A percentile compares a stretch with the other conserved stretches of the same genome.
These are phyloP conservation scores for Psidium guajava DNA, from an alignment of 345 rosid genomes.

Conservation along the genomic window DNA sequence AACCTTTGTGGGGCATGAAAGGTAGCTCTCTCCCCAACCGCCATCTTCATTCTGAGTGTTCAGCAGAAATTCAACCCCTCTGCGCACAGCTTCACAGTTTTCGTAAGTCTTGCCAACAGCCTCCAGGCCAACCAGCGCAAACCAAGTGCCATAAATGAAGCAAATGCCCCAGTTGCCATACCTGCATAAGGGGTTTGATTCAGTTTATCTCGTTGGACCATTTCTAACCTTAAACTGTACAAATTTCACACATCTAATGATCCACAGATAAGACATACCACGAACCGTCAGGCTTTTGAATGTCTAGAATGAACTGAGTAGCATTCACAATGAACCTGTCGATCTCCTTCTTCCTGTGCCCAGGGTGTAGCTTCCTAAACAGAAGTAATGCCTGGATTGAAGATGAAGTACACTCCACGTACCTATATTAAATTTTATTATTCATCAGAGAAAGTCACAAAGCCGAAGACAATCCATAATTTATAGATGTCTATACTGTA, in stretches of 20 bases:
- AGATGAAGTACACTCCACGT: constrained; percentile 46
- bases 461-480: neutral
- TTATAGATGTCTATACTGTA: neutral
- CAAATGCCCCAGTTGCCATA: constrained; percentile 57
- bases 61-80: constrained; percentile 35
- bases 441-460: neutral
- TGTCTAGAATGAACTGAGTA: constrained; percentile 15
- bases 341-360: constrained; percentile 33
- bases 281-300: constrained; percentile 44
- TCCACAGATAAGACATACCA: constrained; percentile 15
- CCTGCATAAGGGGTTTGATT: neutral
- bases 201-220: neutral
- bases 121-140: constrained; percentile 30
- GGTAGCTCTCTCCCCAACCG: constrained; percentile 56
- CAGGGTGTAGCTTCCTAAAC: constrained; percentile 37
- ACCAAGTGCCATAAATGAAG: constrained; percentile 44
- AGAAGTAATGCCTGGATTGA: constrained; percentile 24
- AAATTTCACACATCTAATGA: neutral
- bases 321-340: constrained; percentile 30
- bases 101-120: constrained; percentile 34
- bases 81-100: constrained; percentile 20
- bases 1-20: constrained; percentile 46
- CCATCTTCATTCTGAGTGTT: constrained; percentile 32
- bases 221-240: neutral
- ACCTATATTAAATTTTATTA: constrained; percentile 1